These are phyloP conservation scores for Aureobasidium mangrovei DNA, from an alignment of 2,329 filamentous ascomycete species.

Conservation along the genomic window DNA sequence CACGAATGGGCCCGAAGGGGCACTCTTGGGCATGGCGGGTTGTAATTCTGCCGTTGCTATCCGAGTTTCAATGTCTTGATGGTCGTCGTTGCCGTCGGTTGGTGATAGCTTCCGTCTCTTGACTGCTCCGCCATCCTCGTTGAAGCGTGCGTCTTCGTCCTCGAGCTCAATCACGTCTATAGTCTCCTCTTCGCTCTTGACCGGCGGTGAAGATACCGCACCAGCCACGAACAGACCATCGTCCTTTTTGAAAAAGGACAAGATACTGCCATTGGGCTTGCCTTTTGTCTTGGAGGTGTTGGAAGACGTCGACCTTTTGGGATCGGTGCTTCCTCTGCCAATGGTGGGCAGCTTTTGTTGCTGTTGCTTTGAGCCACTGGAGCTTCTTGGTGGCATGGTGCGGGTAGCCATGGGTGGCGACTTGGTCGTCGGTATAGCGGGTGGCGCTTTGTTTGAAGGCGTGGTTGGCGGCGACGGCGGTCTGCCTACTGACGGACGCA, in stretches of 20 bases:
- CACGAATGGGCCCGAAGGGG: slow-evolving; percentile 53
- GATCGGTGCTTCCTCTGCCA: slow-evolving; percentile 25
- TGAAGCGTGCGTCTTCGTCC: slow-evolving; percentile 29
- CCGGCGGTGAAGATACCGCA: neutral
- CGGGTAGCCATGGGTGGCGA: slow-evolving; percentile 22
- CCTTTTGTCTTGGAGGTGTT: slow-evolving; percentile 31
- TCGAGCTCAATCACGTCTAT: slow-evolving; percentile 19
- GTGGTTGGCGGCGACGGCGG: slow-evolving; percentile 42
- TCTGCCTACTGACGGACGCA: slow-evolving; percentile 41
- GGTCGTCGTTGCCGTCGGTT: slow-evolving; percentile 24
- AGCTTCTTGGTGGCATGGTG: slow-evolving; percentile 15
- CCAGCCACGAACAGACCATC: slow-evolving; percentile 32
- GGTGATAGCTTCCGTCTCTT: slow-evolving; percentile 33
- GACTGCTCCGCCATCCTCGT: slow-evolving; percentile 34
- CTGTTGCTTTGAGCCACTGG: slow-evolving; percentile 17
- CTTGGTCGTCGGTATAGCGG: slow-evolving; percentile 4
- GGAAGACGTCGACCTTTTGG: slow-evolving; percentile 27
- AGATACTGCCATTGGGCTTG: slow-evolving; percentile 43
- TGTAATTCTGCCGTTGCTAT: slow-evolving; percentile 14
- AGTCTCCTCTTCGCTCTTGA: slow-evolving; percentile 14
- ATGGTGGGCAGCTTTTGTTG: slow-evolving; percentile 23
- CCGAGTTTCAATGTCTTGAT: slow-evolving; percentile 28
- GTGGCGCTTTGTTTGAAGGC: neutral
- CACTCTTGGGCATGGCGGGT: neutral
- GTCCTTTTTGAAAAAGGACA: slow-evolving; percentile 47